Conservation (phyloP, 2,329 filamentous ascomycete species). For the Cercospora sp. region DNA sequence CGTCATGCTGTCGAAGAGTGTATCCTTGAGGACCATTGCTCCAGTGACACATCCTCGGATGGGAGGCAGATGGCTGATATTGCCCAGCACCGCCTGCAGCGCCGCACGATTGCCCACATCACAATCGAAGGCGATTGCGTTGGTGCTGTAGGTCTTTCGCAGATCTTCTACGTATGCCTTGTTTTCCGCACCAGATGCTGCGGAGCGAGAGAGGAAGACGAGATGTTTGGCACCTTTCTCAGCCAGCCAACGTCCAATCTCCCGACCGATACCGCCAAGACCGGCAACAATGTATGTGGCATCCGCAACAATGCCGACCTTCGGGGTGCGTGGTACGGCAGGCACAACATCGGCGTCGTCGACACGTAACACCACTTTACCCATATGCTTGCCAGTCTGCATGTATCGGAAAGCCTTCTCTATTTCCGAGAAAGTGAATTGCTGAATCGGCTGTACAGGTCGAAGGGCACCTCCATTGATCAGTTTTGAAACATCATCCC, state of each 20-base stretch:
- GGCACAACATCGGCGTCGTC: not conserved
- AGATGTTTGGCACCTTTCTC: not conserved
- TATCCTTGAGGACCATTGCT: constrained; percentile 38
- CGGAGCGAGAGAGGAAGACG: not conserved
- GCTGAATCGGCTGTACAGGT: not conserved
- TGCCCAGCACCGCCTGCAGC: constrained; percentile 27
- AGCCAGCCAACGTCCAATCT: not conserved
- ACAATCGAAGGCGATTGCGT: not conserved
- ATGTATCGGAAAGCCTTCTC: not conserved
- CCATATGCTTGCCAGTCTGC: not conserved
- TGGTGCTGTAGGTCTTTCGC: not conserved
- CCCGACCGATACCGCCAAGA: not conserved
- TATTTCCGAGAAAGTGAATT: not conserved
- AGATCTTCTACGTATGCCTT: not conserved
- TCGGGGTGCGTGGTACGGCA: not conserved
- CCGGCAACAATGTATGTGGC: not conserved
- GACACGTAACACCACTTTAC: not conserved
- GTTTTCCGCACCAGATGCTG: not conserved
- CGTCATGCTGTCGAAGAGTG: constrained; percentile 32
- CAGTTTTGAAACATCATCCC: not conserved
- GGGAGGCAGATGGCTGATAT: constrained; percentile 30
- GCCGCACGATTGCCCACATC: constrained; percentile 14
- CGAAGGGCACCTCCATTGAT: not conserved
- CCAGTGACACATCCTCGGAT: constrained; percentile 48
- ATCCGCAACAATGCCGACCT: not conserved